Base-by-base conservation (phyloP, 805 yeast genomes). In the Saccharomycopsis synnaedendra region DNA sequence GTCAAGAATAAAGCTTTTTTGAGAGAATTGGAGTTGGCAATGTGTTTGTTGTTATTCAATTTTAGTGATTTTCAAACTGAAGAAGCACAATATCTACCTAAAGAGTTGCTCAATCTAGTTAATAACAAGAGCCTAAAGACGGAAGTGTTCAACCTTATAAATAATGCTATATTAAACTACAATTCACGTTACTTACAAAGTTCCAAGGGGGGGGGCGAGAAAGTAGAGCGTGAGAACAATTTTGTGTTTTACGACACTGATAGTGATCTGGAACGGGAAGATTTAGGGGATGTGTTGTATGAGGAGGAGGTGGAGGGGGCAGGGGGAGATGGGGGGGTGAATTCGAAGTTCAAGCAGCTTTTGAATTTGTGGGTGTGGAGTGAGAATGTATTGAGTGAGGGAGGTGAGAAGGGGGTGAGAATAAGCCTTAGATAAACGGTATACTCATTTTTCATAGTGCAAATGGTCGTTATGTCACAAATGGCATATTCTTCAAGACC, bases 11-110 rank as follows among this genome's bases (percentile, higher is more conserved):
- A 67, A 53, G 68, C 68, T 48, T 76, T 82, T 51, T 70, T 87
- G 63, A 74, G 75, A 47, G 90, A 85, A 54, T 64, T 88, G 52
- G 96, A 89, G 59, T 67, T 80, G 41, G 80, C 94, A 3, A 85
- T 88, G 93, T 86, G 95, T 28, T 67, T 88, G 51, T 64, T 88
- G 36, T 76, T 78, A 37, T 73, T 55, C 10, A 57, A 55, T 32
- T 51, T 52, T 4, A 45, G 49, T 9, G 56, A 59, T 39, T 40
- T 51, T 29, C 47, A 48, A 46, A 43, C 58, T 81, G 34, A 88
- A 87, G 72, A 41, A 66, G 66, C 28, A 63, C 85, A 39, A 69
- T 83, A 59, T 78, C 82, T 52, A 62, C 80, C 39, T 70, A 78
- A 37, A 11, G 79, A 76, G 49, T 79, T 90, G 48, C 85, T 88